These are phyloP conservation scores for Colletotrichum camelliae DNA, from an alignment of 2,329 filamentous ascomycete genomes.

Conservation along the genomic window DNA sequence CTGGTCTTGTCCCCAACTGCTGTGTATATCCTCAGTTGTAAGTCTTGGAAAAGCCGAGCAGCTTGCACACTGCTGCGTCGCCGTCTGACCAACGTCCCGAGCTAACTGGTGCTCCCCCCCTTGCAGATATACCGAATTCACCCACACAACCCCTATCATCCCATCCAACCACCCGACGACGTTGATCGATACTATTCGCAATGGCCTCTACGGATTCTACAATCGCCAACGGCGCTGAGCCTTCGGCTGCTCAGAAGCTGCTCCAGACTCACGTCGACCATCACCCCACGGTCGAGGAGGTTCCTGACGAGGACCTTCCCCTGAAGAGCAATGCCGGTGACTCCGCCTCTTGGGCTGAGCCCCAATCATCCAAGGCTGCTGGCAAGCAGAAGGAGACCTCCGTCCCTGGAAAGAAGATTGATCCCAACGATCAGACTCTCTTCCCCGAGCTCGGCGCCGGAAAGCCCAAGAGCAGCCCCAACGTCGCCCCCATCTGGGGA, in stretches of 20 bases:
- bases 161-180: conserved; percentile 1
- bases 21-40: conserved; percentile 11
- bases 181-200: conserved; percentile 21
- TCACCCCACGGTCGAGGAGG: conserved; percentile 79
- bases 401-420: conserved; percentile 56
- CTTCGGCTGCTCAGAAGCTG: conserved; percentile 66
- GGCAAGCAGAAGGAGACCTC: conserved; percentile 70
- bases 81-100: not conserved
- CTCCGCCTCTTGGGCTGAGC: conserved; percentile 51
- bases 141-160: not conserved
- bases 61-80: not conserved
- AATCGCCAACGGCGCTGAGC: conserved; percentile 41
- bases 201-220: conserved; percentile 49
- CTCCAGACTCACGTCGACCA: conserved; percentile 66
- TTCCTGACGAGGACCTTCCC: conserved; percentile 77
- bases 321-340: conserved; percentile 53
- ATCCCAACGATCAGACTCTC: conserved; percentile 86
- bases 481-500: conserved; percentile 78
- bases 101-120: not conserved
- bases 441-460: conserved; percentile 87
- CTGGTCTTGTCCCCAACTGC: conserved; percentile 19
- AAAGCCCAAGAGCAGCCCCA: conserved; percentile 69
- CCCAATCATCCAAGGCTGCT: conserved; percentile 66
- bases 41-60: not conserved
- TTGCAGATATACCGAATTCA: conserved; percentile 20